Evolutionary conservation across 148 eudicot genomes (phyloP).

Genomic region (Drosera capensis): DNA sequence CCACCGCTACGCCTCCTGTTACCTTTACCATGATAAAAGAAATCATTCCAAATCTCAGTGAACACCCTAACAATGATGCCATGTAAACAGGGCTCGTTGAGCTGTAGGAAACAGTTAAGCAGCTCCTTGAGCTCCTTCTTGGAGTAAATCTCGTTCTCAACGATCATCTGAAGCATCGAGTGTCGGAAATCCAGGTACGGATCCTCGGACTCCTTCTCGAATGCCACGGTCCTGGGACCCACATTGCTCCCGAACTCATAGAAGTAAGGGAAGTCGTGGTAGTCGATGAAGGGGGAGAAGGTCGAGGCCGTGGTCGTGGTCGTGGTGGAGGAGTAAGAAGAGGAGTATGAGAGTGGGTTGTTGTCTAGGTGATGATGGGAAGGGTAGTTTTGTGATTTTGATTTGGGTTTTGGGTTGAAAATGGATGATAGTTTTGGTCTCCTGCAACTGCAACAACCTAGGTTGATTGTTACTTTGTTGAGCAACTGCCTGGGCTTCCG

Average conservation of each 20-base stretch:
- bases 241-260: slow-evolving; percentile 43
- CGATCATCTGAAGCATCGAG: slow-evolving; percentile 88
- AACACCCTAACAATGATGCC: slow-evolving; percentile 67
- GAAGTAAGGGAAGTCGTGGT: slow-evolving; percentile 3
- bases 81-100: slow-evolving; percentile 65
- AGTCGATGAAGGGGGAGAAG: slow-evolving; percentile 8
- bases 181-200: slow-evolving; percentile 76
- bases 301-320: slow-evolving; percentile 6
- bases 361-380: too few relatives aligned
- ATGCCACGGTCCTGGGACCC: slow-evolving; percentile 58
- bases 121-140: slow-evolving; percentile 63
- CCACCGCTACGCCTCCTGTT: too few relatives aligned
- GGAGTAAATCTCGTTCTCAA: slow-evolving; percentile 68
- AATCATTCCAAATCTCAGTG: slow-evolving; percentile 77
- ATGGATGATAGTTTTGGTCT: slow-evolving; percentile 7
- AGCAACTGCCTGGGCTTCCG: too few relatives aligned
- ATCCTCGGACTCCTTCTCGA: slow-evolving; percentile 88
- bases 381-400: slow-evolving; percentile 1
- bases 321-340: not conserved
- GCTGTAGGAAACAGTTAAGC: slow-evolving; percentile 74
- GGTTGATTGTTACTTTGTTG: not conserved
- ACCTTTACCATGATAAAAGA: slow-evolving; percentile 28
- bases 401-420: slow-evolving; percentile 8
- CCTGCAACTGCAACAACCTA: slow-evolving; percentile 9
- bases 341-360: slow-evolving; percentile 2